Evolutionary conservation across 768 basidiomycete genomes (phyloP), one percentile per base, ranked within the genome.

Genomic region (Mycena kentingensis): DNA sequence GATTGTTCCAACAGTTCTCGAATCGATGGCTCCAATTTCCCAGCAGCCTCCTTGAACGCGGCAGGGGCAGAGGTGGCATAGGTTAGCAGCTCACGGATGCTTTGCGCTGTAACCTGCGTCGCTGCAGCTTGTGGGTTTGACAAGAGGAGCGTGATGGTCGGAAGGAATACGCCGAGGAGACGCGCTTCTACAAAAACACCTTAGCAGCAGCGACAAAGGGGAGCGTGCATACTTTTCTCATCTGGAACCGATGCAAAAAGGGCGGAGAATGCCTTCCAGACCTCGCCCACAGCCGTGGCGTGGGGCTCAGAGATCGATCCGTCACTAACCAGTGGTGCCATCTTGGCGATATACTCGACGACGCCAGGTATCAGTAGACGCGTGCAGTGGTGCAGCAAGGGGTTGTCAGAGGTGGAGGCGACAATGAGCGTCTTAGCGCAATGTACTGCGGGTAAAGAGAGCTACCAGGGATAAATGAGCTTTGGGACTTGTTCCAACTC

Each of bases 41-140:
- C 77, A 2, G 90, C 87, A 1, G 88, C 91, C 38, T 93, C 90
- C 66, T 90, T 93, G 80, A 98, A 98, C 12, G 87, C 80, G 4
- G 72, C 65, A 0, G 95, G 88, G 3, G 85, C 81, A 0, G 78
- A 70, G 1, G 87, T 78, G 0, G 93, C 93, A 51, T 90, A 85
- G 2, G 76, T 69, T 25, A 98, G 69, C 1, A 97, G 67, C 45
- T 91, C 86, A 2, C 78, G 66, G 19, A 90, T 77, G 2, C 84
- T 83, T 52, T 84, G 80, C 0, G 77, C 62, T 46, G 85, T 84
- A 6, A 85, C 60, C 0, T 73, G 70, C 0, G 78, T 65, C 3
- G 78, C 67, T 0, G 77, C 65, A 12, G 65, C 63, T 49, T 71
- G 73, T 7, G 74, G 67, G 27, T 79, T 80, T 26, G 84, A 76